Evolutionary conservation across 148 eudicot species (phyloP).

Genomic region (Bassia scoparia): DNA sequence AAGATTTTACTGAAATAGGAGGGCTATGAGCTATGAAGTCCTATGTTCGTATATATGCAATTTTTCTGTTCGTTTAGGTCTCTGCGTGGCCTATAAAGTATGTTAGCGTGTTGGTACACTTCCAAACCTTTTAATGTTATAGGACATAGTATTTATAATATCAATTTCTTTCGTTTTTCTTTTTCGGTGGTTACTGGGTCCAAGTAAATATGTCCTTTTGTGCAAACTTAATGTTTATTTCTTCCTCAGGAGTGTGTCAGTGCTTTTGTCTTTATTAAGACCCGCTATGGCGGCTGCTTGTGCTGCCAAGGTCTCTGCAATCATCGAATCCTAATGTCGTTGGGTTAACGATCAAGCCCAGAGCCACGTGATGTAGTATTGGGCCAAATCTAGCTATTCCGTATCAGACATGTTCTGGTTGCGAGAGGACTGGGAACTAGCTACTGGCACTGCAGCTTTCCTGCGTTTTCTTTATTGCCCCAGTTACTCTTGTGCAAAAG

Average conservation of each 20-base stretch:
- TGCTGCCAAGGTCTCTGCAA: slow-evolving; percentile 66
- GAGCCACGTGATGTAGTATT: slow-evolving; percentile 78
- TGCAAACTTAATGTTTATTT: slow-evolving; percentile 7
- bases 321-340: slow-evolving; percentile 73
- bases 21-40: too few species aligned
- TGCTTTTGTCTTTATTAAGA: slow-evolving; percentile 82
- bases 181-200: too few species aligned
- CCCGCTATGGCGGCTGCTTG: slow-evolving; percentile 89
- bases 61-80: too few species aligned
- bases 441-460: slow-evolving; percentile 58
- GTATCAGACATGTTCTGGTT: slow-evolving; percentile 78
- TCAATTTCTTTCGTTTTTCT: neutral
- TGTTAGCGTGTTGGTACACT: too few species aligned
- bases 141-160: neutral
- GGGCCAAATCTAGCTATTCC: slow-evolving; percentile 88
- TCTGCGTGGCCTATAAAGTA: too few species aligned
- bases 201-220: neutral
- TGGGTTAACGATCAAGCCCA: slow-evolving; percentile 90
- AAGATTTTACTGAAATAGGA: too few species aligned
- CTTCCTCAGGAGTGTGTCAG: slow-evolving; percentile 77
- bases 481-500: slow-evolving; percentile 76
- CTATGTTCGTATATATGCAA: too few species aligned
- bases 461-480: slow-evolving; percentile 60
- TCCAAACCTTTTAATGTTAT: too few species aligned
- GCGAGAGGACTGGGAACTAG: slow-evolving; percentile 63